Base-by-base conservation (phyloP, 2,329 filamentous ascomycete genomes). In the Alternaria panax region DNA sequence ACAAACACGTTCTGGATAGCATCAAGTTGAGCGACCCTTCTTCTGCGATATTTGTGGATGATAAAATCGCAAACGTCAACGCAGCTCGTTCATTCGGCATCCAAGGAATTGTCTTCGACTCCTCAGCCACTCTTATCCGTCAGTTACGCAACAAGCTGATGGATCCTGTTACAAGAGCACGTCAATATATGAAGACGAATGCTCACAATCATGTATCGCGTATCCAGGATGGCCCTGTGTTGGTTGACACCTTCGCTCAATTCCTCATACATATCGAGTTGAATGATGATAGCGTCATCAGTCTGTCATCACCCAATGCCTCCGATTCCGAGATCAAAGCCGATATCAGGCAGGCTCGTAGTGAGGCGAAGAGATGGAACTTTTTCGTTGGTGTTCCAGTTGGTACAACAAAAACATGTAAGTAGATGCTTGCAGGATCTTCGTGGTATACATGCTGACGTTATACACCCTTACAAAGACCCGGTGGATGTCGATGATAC, bases 401-500 rank as follows among this genome's bases (percentile, higher is more conserved):
- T 2, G 53, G 57, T 30, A 64, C 66, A 16, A 62, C 61, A 2
- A 30, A 58, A 28, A 46, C 38, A 5, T 78, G 47, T 47, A 52
- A 57, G 54, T 22, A 32, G 5, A 43, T 28, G 5, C 18, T 8
- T 11, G 4, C 12, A 24, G 8, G 1, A 40, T 18, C 25, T 32
- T 7, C 16, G 6, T 28, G 22, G 22, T n/a, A 24, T 28, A 16
- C 38, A 11, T 22, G 41, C 9, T 22, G 24, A 32, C 20, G 45
- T 5, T 24, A 24, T 16, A 8, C 25, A n/a, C 28, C 7, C 12
- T 14, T 27, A n/a, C 40, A 7, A 11, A 57, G 54, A 73, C 42
- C 76, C 76, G 2, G 63, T 76, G 54, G 77, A 79, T 51, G 57
- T 78, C 24, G 76, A 79, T 59, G 75, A 73, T 20, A 79, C 78